These are phyloP conservation scores for Xylariales sp. DNA, from an alignment of 2,329 filamentous ascomycete species.

Conservation along the genomic window DNA sequence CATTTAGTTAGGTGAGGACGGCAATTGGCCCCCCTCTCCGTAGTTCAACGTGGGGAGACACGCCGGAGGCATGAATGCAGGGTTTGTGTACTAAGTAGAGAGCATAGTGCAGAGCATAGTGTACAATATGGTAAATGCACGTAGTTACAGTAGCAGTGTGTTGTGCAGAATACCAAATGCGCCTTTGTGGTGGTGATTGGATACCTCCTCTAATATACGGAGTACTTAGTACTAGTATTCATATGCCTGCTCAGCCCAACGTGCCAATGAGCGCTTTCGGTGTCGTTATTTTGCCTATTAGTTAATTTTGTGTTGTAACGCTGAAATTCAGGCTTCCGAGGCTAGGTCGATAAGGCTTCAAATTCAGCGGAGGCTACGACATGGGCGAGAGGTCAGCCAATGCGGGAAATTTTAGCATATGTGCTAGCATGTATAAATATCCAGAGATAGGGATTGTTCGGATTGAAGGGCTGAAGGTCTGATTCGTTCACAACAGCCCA, in stretches of 20 bases:
- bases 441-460: slow-evolving; percentile 46
- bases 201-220: neutral
- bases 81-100: neutral
- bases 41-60: slow-evolving; percentile 25
- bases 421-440: slow-evolving; percentile 15
- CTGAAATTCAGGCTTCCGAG: slow-evolving; percentile 28
- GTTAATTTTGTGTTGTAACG: slow-evolving; percentile 3
- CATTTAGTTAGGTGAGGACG: slow-evolving; percentile 16
- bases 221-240: no score
- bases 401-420: slow-evolving; percentile 17
- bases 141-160: no score
- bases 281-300: slow-evolving; percentile 2
- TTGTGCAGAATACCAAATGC: neutral
- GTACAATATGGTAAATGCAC: no score
- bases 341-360: slow-evolving; percentile 26
- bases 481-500: slow-evolving; percentile 43
- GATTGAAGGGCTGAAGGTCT: slow-evolving; percentile 37
- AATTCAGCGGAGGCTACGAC: slow-evolving; percentile 11
- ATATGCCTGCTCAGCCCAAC: neutral
- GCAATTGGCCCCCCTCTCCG: slow-evolving; percentile 8
- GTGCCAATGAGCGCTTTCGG: slow-evolving; percentile 1
- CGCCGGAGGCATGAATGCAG: slow-evolving; percentile 6
- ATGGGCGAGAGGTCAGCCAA: neutral
- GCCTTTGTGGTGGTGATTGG: slow-evolving; percentile 3
- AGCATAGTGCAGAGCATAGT: no score